Percentiles rank a stretch among this genome's conserved stretches.
Evolutionary conservation across 2,329 filamentous ascomycete species (phyloP).

Genomic region (Mycosphaerelloides madeirae): DNA sequence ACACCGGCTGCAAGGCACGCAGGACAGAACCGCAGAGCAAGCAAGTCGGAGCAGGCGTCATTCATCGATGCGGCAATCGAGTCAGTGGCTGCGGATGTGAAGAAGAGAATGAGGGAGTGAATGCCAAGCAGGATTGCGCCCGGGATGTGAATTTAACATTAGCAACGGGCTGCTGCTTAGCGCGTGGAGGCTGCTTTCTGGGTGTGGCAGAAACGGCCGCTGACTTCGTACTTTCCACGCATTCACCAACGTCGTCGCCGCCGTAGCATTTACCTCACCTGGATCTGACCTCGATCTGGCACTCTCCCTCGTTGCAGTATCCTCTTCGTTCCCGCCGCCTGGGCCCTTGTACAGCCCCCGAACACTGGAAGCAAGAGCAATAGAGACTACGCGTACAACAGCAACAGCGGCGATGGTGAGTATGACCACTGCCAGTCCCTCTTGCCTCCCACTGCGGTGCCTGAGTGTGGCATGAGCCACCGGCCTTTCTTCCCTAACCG

Average conservation of each 20-base stretch:
- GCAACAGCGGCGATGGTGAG: constrained; percentile 4
- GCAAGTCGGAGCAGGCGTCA: neutral
- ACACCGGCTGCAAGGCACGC: too few relatives aligned
- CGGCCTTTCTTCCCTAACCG: neutral
- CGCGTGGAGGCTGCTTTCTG: neutral
- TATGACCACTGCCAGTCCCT: neutral
- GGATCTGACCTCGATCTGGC: too few relatives aligned
- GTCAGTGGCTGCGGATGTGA: too few relatives aligned
- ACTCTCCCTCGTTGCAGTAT: too few relatives aligned
- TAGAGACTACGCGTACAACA: too few relatives aligned
- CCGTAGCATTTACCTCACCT: neutral
- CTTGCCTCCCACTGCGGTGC: too few relatives aligned
- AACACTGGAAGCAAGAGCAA: too few relatives aligned
- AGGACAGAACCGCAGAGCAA: too few relatives aligned
- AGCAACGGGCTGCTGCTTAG: constrained; percentile 6
- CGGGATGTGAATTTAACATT: constrained; percentile 3
- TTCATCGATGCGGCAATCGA: neutral
- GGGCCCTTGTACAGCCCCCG: too few relatives aligned
- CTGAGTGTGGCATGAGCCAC: constrained; percentile 3
- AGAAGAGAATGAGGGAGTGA: too few relatives aligned
- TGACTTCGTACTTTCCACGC: neutral
- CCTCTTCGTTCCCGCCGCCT: too few relatives aligned
- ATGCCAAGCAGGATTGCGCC: constrained; percentile 7
- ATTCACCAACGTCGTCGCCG: too few relatives aligned
- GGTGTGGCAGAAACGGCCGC: neutral